Percentiles rank a stretch among this genome's conserved stretches.
Evolutionary conservation across 306 rosid genomes (phyloP).

Genomic region (Dryas alaskensis): DNA sequence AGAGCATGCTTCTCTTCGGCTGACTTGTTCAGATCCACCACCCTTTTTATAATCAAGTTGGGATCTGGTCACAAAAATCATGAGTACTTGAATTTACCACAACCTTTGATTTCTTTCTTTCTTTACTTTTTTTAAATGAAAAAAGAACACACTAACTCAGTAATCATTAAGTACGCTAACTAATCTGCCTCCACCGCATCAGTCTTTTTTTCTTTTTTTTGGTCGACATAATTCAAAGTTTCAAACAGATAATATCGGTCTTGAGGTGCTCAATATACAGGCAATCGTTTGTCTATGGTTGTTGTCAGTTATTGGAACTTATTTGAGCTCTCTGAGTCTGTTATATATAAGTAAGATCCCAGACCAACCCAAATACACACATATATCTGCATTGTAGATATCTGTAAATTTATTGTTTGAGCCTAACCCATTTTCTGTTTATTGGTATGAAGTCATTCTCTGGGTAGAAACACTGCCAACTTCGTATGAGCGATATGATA

Average conservation of each 20-base stretch:
- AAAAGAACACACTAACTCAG: too few relatives aligned
- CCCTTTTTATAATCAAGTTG: background rate
- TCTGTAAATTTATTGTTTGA: background rate
- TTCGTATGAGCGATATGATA: constrained; percentile 55
- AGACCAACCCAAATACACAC: background rate
- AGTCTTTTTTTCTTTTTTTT: too few relatives aligned
- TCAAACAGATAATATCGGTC: too few relatives aligned
- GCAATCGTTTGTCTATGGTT: constrained; percentile 47
- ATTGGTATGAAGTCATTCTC: constrained; percentile 36
- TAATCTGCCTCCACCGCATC: too few relatives aligned
- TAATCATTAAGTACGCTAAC: too few relatives aligned
- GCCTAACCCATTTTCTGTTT: constrained; percentile 6
- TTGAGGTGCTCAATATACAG: constrained; percentile 36
- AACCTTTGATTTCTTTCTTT: background rate
- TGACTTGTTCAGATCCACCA: background rate
- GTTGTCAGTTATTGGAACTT: constrained; percentile 49
- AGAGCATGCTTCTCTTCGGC: background rate
- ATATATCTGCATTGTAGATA: background rate
- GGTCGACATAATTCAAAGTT: too few relatives aligned
- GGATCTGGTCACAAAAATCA: background rate
- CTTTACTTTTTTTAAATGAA: too few relatives aligned
- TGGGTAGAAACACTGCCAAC: constrained; percentile 42
- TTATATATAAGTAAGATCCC: constrained; percentile 44
- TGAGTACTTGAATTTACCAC: background rate
- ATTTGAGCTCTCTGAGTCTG: constrained; percentile 41